Percentiles rank a stretch among this genome's conserved stretches.
Conservation (phyloP, 495 filamentous ascomycete genomes). For the Aspergillus bridgeri region DNA sequence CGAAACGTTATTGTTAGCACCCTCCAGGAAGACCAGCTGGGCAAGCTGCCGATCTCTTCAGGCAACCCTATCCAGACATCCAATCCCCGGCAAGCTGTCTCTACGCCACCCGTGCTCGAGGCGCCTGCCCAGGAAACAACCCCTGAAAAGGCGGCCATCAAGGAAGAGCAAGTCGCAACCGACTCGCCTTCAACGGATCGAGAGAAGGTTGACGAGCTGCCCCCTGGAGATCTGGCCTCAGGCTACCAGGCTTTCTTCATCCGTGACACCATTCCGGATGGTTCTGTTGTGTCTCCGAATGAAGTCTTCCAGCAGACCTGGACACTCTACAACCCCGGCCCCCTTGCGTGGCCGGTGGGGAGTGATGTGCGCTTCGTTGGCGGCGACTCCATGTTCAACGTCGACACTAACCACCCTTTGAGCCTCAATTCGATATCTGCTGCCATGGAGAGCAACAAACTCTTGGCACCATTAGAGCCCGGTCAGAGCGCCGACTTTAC, state of each 20-base stretch:
- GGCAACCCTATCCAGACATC: conserved; percentile 55
- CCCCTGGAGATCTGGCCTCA: conserved; percentile 4
- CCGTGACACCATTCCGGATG: conserved; percentile 74
- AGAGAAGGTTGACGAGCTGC: conserved; percentile 17
- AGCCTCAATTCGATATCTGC: conserved; percentile 66
- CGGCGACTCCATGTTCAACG: conserved; percentile 91
- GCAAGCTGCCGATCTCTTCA: conserved; percentile 56
- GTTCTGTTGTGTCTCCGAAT: conserved; percentile 63
- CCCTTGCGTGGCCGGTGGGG: conserved; percentile 75
- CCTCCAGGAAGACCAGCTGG: conserved; percentile 66
- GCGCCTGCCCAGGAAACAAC: conserved; percentile 66
- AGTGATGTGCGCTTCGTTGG: conserved; percentile 88
- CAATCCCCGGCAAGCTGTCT: conserved; percentile 48
- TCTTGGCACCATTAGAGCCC: conserved; percentile 61
- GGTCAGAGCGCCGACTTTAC: conserved; percentile 78
- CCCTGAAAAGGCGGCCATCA: conserved; percentile 45
- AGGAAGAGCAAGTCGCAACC: conserved; percentile 59
- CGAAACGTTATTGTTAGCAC: conserved; percentile 87
- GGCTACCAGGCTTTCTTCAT: conserved; percentile 71
- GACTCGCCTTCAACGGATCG: conserved; percentile 30
- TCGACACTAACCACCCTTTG: conserved; percentile 72
- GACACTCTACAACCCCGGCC: conserved; percentile 85
- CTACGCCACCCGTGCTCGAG: conserved; percentile 45
- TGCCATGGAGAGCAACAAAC: conserved; percentile 77
- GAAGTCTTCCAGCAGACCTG: conserved; percentile 84